Evolutionary conservation across 2,329 filamentous ascomycete species (phyloP).

Genomic region (Ceratocystis smalleyi): DNA sequence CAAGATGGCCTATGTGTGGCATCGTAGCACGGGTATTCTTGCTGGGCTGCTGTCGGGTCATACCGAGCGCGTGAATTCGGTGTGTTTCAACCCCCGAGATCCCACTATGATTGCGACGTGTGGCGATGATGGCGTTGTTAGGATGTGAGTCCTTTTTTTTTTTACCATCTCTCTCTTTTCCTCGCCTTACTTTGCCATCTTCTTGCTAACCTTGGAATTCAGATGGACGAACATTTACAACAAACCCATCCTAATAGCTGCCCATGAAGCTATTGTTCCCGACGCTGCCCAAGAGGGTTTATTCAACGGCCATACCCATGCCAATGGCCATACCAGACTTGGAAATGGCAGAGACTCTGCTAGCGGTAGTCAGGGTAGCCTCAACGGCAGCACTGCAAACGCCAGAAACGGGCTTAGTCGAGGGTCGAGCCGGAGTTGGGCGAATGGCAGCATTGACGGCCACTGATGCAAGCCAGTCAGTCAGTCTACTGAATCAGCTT

Average conservation of each 20-base stretch:
- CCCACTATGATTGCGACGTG: conserved; percentile 78
- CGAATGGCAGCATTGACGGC: not conserved
- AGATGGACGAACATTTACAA: not conserved
- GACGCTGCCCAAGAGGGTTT: not conserved
- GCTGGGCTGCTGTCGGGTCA: conserved; percentile 69
- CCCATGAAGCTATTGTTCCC: not conserved
- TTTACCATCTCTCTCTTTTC: not conserved
- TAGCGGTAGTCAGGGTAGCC: not conserved
- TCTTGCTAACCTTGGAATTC: not conserved
- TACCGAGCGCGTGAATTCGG: conserved; percentile 62
- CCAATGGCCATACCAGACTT: not conserved
- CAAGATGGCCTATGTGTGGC: conserved; percentile 71
- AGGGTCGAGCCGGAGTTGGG: not conserved
- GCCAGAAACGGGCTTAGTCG: not conserved
- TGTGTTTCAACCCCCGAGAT: conserved; percentile 75
- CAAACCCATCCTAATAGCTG: not conserved
- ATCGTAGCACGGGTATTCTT: conserved; percentile 61
- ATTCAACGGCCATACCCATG: not conserved
- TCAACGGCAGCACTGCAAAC: not conserved
- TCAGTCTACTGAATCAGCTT: no score
- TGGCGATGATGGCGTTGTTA: conserved; percentile 71
- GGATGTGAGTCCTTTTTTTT: conserved; percentile 49
- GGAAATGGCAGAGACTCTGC: not conserved
- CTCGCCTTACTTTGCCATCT: not conserved
- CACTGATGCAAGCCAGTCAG: no score